A percentile compares a stretch with the other conserved stretches of the same genome.
These are phyloP conservation scores for Fragaria iinumae DNA, from an alignment of 306 rosid species.

Conservation along the genomic window DNA sequence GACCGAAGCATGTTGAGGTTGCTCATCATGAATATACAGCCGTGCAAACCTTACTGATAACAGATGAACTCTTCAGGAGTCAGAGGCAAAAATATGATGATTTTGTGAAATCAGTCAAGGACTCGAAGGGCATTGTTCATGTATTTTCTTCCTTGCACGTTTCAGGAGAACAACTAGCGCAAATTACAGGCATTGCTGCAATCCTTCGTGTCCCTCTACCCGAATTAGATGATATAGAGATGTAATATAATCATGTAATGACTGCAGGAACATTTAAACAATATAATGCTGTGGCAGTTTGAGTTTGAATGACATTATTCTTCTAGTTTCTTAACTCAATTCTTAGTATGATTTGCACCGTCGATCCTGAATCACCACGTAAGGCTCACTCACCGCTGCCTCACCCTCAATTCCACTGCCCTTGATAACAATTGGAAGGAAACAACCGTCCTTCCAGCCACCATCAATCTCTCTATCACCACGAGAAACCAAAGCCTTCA, in stretches of 20 bases:
- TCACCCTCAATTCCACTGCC: too few relatives aligned
- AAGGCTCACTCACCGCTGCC: too few relatives aligned
- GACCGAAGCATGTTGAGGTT: slow-evolving; percentile 90
- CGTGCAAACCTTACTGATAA: slow-evolving; percentile 74
- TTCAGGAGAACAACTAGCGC: slow-evolving; percentile 85
- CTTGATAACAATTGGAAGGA: too few relatives aligned
- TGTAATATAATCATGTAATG: slow-evolving; percentile 36
- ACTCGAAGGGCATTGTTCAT: slow-evolving; percentile 75
- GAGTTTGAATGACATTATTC: not conserved
- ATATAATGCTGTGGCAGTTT: not conserved
- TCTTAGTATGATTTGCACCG: not conserved
- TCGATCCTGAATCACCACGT: too few relatives aligned
- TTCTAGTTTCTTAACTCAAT: not conserved
- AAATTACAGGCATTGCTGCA: slow-evolving; percentile 69
- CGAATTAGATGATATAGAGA: slow-evolving; percentile 83
- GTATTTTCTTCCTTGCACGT: slow-evolving; percentile 86
- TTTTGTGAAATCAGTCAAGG: slow-evolving; percentile 70
- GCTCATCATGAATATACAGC: slow-evolving; percentile 83
- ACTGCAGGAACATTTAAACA: not conserved
- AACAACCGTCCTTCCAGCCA: too few relatives aligned
- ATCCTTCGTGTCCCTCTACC: slow-evolving; percentile 90
- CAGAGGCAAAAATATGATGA: slow-evolving; percentile 59
- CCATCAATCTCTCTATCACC: too few relatives aligned
- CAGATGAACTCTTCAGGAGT: slow-evolving; percentile 94
- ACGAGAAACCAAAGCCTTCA: too few relatives aligned